These are phyloP conservation scores for Gonium pectorale DNA, from an alignment of 139 green algal genomes.

Conservation along the genomic window DNA sequence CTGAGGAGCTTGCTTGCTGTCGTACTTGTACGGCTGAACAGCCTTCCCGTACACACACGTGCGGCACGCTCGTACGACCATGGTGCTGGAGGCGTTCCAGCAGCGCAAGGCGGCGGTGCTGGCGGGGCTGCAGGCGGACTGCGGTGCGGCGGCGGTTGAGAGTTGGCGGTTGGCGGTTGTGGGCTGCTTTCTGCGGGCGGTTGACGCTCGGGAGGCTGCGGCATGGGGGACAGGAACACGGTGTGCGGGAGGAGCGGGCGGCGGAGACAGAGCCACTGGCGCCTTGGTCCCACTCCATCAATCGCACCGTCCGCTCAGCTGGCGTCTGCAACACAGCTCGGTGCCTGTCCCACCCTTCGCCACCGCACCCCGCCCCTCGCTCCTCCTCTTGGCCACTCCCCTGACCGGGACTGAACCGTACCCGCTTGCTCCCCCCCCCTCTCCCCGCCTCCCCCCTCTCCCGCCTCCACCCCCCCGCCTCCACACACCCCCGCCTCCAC, in stretches of 20 bases:
- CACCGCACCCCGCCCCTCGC: too few species aligned
- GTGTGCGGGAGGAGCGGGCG: too few species aligned
- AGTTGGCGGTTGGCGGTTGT: background rate
- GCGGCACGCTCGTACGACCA: background rate
- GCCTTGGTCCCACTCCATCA: background rate
- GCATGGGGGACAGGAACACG: too few species aligned
- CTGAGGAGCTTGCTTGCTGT: background rate
- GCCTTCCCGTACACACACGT: background rate
- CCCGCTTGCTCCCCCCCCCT: background rate
- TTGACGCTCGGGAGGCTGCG: too few species aligned
- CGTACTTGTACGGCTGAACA: background rate
- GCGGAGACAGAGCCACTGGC: too few species aligned
- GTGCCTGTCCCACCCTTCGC: too few species aligned
- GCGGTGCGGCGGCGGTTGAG: slow-evolving; percentile 14
- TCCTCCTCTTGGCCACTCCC: too few species aligned
- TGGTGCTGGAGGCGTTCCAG: slow-evolving; percentile 30
- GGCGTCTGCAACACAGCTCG: too few species aligned
- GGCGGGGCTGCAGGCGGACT: slow-evolving; percentile 30
- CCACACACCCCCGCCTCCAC: background rate
- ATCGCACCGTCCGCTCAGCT: background rate
- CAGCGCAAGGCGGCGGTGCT: slow-evolving; percentile 48
- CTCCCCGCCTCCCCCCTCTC: background rate
- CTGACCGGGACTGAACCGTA: background rate
- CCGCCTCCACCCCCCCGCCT: background rate
- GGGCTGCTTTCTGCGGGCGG: too few species aligned